Conservation (phyloP, 306 rosid genomes). For the Lupinus albus region DNA sequence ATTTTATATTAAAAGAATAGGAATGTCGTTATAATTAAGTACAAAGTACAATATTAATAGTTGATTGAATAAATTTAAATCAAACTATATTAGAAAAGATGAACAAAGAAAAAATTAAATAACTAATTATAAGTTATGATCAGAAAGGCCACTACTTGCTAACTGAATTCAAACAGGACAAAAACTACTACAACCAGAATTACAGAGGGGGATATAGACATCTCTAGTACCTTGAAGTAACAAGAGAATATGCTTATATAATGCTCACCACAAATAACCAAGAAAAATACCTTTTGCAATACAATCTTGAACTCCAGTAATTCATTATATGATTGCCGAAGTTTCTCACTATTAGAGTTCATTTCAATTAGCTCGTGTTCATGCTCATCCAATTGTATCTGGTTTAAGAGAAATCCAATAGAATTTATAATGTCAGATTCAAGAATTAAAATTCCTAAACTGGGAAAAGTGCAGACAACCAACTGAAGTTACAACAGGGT, state of each 20-base stretch:
- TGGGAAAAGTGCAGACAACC: constrained; percentile 23
- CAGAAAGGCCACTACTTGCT: constrained; percentile 4
- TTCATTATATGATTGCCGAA: constrained; percentile 78
- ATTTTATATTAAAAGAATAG: constrained; percentile 7
- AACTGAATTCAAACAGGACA: constrained; percentile 17
- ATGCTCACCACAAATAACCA: constrained; percentile 1
- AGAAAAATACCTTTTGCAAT: constrained; percentile 68
- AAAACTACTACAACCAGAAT: constrained; percentile 2
- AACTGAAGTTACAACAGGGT: background rate
- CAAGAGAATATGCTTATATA: background rate
- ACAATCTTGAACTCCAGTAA: constrained; percentile 89
- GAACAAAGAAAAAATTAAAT: constrained; percentile 2
- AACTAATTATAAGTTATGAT: constrained; percentile 8
- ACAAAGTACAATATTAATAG: background rate
- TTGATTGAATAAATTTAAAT: constrained; percentile 29
- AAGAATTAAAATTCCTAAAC: constrained; percentile 27
- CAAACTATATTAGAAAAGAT: constrained; percentile 8
- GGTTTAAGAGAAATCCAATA: constrained; percentile 41
- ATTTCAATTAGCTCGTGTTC: constrained; percentile 80
- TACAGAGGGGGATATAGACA: background rate
- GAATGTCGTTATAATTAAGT: background rate
- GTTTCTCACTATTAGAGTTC: constrained; percentile 80
- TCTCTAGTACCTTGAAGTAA: constrained; percentile 17
- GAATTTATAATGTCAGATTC: constrained; percentile 36
- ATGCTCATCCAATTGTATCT: constrained; percentile 80